Evolutionary conservation across 2,329 filamentous ascomycete genomes (phyloP), one percentile per base, ranked within the genome.

Genomic region (Diplodia scrobiculata): DNA sequence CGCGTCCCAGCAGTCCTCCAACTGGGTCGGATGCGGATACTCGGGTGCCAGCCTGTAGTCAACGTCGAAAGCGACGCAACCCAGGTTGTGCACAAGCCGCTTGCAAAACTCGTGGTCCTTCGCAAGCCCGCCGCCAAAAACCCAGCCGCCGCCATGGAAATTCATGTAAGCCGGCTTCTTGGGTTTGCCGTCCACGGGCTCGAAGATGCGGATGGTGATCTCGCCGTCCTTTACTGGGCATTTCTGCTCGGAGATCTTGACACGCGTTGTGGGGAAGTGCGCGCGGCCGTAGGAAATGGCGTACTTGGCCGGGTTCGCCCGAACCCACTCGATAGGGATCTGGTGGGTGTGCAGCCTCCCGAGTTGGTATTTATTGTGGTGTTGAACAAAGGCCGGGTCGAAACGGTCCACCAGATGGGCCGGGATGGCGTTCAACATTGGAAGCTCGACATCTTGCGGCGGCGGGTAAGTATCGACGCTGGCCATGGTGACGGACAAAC

Each of bases 71-170:
- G 76, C 72, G 17, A 66, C 68, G 73, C 47, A 45, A 19, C 34
- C 29, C 2, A 63, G 45, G 9, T 34, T 58, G 66, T 29, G 68
- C 70, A 19, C 70, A 67, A 59, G 71, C 70, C 65, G 75, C 74
- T 25, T 75, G 72, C 25, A 76, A 51, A 17, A 78, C 66, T 27
- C 75, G 69, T 50, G 75, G 69, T 6, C 76, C 74, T 38, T 78
- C 52, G 79, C 73, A 9, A 78, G 74, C n/a, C 70, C 71, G 14
- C 70, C 71, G 14, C 77, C 76, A 29, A 79, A 72, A 0, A 76
- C 78, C 68, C 77, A 79, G 0, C 77, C 76, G 9, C 76, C 76
- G 10, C 77, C 74, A 63, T 79, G 78, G 65, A 79, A 75, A 67
- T 79, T 66, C 65, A 66, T 66, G 58, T 62, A 66, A 19, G 50